phyloP scores from a whole-genome alignment of 768 basidiomycete genomes.

The Boletus rex-veris region DNA sequence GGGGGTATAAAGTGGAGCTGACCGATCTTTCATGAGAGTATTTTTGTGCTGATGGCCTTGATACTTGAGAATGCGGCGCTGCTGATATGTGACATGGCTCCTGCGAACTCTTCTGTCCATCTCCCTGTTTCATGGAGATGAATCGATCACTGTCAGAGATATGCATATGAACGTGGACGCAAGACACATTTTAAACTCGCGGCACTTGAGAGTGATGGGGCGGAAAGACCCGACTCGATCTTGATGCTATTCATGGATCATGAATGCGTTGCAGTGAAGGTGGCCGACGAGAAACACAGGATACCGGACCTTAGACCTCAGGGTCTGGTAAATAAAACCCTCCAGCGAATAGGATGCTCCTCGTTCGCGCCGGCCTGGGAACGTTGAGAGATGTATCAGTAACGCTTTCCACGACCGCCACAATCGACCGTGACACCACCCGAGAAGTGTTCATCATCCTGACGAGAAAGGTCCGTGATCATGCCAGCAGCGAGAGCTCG shows the following conservation, averaged over 20 bases:
- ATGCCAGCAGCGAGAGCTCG: too few relatives aligned
- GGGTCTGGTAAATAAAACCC: neutral
- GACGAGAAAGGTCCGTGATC: too few relatives aligned
- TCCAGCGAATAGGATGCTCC: neutral
- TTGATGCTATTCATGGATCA: neutral
- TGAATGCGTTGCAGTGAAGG: neutral
- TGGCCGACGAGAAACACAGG: neutral
- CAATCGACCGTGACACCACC: constrained; percentile 14
- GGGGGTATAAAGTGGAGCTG: neutral
- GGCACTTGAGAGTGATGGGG: neutral
- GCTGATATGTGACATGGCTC: constrained; percentile 10
- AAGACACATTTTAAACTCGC: constrained; percentile 9
- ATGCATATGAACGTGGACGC: constrained; percentile 1
- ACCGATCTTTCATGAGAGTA: constrained; percentile 2
- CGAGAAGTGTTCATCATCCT: neutral
- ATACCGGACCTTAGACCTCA: neutral
- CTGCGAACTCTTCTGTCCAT: constrained; percentile 13
- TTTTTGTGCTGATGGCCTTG: constrained; percentile 5
- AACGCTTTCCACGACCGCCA: constrained; percentile 6
- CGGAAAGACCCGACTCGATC: constrained; percentile 1
- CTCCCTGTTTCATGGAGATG: constrained; percentile 23
- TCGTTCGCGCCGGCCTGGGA: neutral
- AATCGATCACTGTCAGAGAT: constrained; percentile 7
- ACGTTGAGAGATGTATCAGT: neutral
- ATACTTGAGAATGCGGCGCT: constrained; percentile 5